Conservation (phyloP, 495 filamentous ascomycete genomes). For the Amphirosellinia nigrospora region DNA sequence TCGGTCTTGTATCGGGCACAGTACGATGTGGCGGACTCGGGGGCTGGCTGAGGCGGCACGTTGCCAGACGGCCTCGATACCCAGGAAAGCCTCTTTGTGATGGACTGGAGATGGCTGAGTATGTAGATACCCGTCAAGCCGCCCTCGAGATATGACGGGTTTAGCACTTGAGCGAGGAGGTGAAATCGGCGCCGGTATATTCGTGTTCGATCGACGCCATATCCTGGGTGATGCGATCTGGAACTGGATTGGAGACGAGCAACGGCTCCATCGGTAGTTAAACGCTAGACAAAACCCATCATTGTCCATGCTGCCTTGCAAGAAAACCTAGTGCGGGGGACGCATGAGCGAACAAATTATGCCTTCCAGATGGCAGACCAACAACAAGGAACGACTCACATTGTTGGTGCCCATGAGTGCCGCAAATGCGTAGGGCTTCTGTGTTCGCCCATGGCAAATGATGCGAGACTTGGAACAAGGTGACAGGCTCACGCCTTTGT, state of each 20-base stretch:
- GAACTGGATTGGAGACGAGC: conserved; percentile 82
- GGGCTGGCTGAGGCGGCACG: conserved; percentile 75
- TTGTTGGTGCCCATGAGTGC: conserved; percentile 90
- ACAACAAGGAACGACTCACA: conserved; percentile 59
- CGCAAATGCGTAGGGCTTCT: conserved; percentile 91
- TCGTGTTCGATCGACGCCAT: conserved; percentile 92
- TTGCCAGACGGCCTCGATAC: conserved; percentile 94
- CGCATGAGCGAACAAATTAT: conserved; percentile 17
- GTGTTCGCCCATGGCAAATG: conserved; percentile 92
- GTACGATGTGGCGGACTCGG: conserved; percentile 86
- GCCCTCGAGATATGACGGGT: conserved; percentile 91
- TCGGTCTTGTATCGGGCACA: conserved; percentile 84
- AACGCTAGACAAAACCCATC: conserved; percentile 80
- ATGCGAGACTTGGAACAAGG: conserved; percentile 97
- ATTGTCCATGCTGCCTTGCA: conserved; percentile 94
- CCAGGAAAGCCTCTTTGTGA: conserved; percentile 90
- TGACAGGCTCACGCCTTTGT: conserved; percentile 92
- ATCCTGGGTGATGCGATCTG: conserved; percentile 72
- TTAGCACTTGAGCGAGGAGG: conserved; percentile 87
- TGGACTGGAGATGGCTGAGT: conserved; percentile 89
- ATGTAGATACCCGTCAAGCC: conserved; percentile 93
- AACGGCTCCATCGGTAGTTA: conserved; percentile 86
- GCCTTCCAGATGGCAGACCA: not conserved
- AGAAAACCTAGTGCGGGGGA: conserved; percentile 72
- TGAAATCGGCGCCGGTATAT: conserved; percentile 91